Conservation (phyloP, 495 filamentous ascomycete species). For the Penicillium pancosmium region DNA sequence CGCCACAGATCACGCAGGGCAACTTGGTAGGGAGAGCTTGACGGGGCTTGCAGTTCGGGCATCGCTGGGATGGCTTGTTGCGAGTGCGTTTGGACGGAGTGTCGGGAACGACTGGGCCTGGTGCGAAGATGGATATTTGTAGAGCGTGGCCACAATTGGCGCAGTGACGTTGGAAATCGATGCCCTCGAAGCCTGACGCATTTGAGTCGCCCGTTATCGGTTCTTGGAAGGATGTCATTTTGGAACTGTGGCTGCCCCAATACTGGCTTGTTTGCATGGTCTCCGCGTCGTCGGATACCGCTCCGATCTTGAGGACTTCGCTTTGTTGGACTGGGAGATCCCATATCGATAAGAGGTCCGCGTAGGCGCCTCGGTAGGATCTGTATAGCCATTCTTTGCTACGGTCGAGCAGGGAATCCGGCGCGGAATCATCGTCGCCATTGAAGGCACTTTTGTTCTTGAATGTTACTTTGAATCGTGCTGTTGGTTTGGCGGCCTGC, state of each 20-base stretch:
- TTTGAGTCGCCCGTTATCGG: not conserved
- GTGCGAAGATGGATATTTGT: conserved; percentile 44
- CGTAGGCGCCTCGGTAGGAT: conserved; percentile 78
- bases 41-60: conserved; percentile 42
- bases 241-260: conserved; percentile 28
- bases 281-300: conserved; percentile 17
- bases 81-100: conserved; percentile 25
- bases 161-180: conserved; percentile 52
- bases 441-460: conserved; percentile 80
- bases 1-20: conserved; percentile 51
- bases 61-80: conserved; percentile 25
- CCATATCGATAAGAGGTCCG: conserved; percentile 82
- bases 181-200: conserved; percentile 25
- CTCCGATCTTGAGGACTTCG: conserved; percentile 79
- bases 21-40: conserved; percentile 42
- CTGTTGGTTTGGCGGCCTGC: conserved; percentile 30
- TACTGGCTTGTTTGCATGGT: conserved; percentile 25
- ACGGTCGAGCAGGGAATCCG: conserved; percentile 69
- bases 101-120: conserved; percentile 21
- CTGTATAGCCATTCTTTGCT: conserved; percentile 60
- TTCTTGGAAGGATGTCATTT: conserved; percentile 27
- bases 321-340: conserved; percentile 71
- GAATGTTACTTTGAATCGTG: conserved; percentile 61
- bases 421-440: conserved; percentile 72
- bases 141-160: conserved; percentile 44